Evolutionary conservation across 345 rosid species (phyloP), one percentile per base, ranked within the genome.

Genomic region (Nephelium lappaceum): DNA sequence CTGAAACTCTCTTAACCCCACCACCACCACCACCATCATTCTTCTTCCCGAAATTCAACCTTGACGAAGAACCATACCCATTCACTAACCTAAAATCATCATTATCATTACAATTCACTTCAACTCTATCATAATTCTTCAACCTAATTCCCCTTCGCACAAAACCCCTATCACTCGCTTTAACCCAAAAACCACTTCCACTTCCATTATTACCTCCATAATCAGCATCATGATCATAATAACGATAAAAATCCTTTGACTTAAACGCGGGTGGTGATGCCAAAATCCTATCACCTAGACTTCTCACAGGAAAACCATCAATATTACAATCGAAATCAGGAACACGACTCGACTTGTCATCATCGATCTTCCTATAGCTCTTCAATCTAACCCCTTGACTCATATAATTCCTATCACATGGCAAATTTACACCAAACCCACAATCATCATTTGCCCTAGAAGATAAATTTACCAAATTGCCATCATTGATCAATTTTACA

Each of bases 231-330:
- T 80, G 73, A 31, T 81, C 84, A 69, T 74, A 80, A 78, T 83
- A 81, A 5, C 71, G 25, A 67, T 80, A 81, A 11, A 27, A 80
- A 70, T 70, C 82, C 69, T 82, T 88, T 2, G 78, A 66, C 78
- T 82, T 89, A 66, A 79, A 84, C 75, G 78, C 88, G 1, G 78
- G 77, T 36, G 83, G 79, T 66, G 87, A 78, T 75, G 71, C 49
- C 23, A 80, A 82, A 78, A 53, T 84, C 74, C 86, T 74, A 82
- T 88, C 89, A 81, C 89, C 92, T 8, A 78, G 77, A 18, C 88
- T 78, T 81, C 86, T 87, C 53, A 90, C 80, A 36, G 93, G 92
- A 77, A 87, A 86, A 73, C 82, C 69, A 74, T 27, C 73, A 65
- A 64, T 11, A 72, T 47, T 21, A 25, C 71, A 73, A 77, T 79